phyloP scores from a whole-genome alignment of 176 grass and related monocot genomes.

The Leersia perrieri region DNA sequence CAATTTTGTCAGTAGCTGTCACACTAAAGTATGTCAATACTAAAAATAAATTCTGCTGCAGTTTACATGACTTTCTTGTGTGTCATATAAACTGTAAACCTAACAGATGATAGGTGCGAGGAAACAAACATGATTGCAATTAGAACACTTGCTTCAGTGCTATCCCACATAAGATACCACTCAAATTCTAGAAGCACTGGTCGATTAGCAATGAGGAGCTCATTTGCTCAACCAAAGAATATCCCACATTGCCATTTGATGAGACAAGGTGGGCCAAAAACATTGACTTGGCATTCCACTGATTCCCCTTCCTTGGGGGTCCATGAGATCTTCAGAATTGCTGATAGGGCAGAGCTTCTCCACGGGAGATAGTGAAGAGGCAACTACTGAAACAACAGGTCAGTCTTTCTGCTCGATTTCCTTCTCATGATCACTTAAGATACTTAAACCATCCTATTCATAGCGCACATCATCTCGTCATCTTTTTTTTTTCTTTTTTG shows the following conservation, averaged over 20 bases:
- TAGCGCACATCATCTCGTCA: not conserved
- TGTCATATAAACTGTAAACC: not conserved
- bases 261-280: not conserved
- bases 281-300: conserved; percentile 39
- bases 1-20: not conserved
- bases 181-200: conserved; percentile 37
- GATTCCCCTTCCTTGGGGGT: not conserved
- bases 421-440: conserved; percentile 26
- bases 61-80: not conserved
- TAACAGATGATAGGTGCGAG: not conserved
- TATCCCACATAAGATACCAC: not conserved
- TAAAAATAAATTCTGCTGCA: not conserved
- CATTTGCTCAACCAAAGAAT: conserved; percentile 35
- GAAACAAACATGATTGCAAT: not conserved
- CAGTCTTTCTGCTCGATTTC: not conserved
- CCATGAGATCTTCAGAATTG: conserved; percentile 20
- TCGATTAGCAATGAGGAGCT: not conserved
- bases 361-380: conserved; percentile 43
- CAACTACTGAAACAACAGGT: conserved; percentile 24
- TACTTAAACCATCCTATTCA: conserved; percentile 29
- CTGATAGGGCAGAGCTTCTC: conserved; percentile 5
- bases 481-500: not conserved
- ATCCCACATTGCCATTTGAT: not conserved
- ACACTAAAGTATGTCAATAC: not conserved
- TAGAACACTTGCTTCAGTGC: not conserved